Percentiles rank a stretch among this genome's conserved stretches.
Conservation (phyloP, 1,284 basidiomycete species). For the Boletellus dicymbophilus region DNA sequence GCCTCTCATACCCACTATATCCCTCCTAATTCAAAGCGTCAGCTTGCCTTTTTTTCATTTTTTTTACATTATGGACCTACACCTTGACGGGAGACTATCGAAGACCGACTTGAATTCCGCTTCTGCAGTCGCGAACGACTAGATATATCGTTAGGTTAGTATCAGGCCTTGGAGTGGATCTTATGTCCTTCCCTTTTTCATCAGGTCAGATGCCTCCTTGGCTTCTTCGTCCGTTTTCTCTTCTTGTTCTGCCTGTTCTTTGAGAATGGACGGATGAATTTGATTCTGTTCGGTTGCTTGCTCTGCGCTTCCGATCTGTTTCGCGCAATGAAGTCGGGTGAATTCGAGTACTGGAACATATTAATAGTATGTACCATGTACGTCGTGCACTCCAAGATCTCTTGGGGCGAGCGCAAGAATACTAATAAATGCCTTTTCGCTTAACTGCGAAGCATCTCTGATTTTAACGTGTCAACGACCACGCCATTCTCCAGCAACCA, state of each 20-base stretch:
- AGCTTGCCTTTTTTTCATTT: neutral
- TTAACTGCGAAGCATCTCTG: conserved; percentile 15
- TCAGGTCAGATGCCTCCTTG: conserved; percentile 15
- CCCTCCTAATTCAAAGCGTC: conserved; percentile 10
- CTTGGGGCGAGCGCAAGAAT: conserved; percentile 16
- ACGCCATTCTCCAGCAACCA: neutral
- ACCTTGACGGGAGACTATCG: conserved; percentile 16
- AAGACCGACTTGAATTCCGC: conserved; percentile 13
- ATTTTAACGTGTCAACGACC: neutral
- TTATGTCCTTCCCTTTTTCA: conserved; percentile 12
- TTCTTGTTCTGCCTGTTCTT: conserved; percentile 11
- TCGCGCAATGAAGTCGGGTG: neutral
- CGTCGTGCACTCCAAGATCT: conserved; percentile 19
- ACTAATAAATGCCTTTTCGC: conserved; percentile 12
- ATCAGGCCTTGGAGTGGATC: no score
- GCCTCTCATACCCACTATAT: conserved; percentile 16
- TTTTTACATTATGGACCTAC: neutral
- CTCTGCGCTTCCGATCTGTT: conserved; percentile 11
- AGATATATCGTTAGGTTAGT: neutral
- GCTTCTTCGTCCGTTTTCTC: conserved; percentile 11
- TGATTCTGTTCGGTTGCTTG: conserved; percentile 11
- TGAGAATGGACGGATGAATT: conserved; percentile 11
- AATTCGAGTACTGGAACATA: neutral
- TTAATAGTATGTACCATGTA: conserved; percentile 4
- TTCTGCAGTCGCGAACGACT: conserved; percentile 17